A percentile compares a stretch with the other conserved stretches of the same genome.
Evolutionary conservation across 495 filamentous ascomycete species (phyloP).

Genomic region (Podospora bellae-mahoneyi): DNA sequence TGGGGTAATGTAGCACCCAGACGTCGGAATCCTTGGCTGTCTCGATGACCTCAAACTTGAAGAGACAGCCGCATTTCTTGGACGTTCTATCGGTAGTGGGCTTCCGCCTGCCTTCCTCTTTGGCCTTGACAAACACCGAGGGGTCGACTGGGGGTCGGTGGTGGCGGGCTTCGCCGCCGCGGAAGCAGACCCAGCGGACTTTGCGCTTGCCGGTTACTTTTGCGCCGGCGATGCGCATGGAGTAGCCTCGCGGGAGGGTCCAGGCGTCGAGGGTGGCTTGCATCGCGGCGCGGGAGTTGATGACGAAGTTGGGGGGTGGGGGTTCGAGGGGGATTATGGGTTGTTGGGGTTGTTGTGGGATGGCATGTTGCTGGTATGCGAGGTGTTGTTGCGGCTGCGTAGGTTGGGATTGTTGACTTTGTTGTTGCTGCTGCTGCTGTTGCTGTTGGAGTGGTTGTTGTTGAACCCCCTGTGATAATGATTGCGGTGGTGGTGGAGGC

Average conservation of each 20-base stretch:
- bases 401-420: conserved; percentile 8
- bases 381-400: conserved; percentile 7
- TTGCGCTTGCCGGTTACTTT: conserved; percentile 37
- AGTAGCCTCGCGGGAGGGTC: conserved; percentile 38
- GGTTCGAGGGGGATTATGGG: conserved; percentile 33
- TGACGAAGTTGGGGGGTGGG: conserved; percentile 33
- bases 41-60: conserved; percentile 39
- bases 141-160: conserved; percentile 33
- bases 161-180: conserved; percentile 37
- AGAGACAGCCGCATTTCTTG: conserved; percentile 39
- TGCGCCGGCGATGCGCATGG: conserved; percentile 41
- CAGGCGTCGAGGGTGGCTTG: conserved; percentile 37
- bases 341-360: background rate
- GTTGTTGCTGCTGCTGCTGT: background rate
- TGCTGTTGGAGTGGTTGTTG: background rate
- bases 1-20: conserved; percentile 38
- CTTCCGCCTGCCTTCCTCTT: conserved; percentile 34
- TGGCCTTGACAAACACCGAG: conserved; percentile 28
- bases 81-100: conserved; percentile 36
- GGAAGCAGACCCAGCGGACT: conserved; percentile 40
- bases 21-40: conserved; percentile 32
- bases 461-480: background rate
- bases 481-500: background rate
- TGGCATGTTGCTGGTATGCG: conserved; percentile 12
- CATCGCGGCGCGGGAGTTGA: conserved; percentile 34